Evolutionary conservation across 2,329 filamentous ascomycete species (phyloP).

Genomic region (Escovopsis sp.): DNA sequence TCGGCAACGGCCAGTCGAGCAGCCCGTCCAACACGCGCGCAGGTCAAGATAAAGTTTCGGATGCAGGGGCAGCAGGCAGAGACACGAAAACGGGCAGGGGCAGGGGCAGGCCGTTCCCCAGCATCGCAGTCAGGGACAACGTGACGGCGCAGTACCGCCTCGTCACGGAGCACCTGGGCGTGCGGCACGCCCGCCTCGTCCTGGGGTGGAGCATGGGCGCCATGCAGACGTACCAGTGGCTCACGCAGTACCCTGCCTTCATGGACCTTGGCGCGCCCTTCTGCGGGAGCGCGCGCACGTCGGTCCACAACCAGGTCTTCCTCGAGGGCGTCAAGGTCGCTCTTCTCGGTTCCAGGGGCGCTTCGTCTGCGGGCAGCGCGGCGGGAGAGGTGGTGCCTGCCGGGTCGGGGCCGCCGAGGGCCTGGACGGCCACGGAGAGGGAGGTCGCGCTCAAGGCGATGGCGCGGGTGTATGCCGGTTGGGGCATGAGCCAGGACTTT

Average conservation of each 20-base stretch:
- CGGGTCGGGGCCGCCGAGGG: conserved; percentile 3
- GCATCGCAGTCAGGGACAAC: conserved; percentile 33
- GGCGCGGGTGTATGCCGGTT: conserved; percentile 63
- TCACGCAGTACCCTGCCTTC: conserved; percentile 33
- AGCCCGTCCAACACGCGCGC: conserved; percentile 33
- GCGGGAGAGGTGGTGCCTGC: conserved; percentile 14
- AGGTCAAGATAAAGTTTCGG: neutral
- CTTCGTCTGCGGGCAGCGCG: conserved; percentile 35
- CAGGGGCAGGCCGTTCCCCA: conserved; percentile 24
- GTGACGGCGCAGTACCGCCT: conserved; percentile 32
- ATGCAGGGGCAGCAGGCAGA: too few relatives aligned
- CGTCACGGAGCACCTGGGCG: conserved; percentile 25
- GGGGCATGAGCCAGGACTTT: conserved; percentile 68
- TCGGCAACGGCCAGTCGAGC: conserved; percentile 39
- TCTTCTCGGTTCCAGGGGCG: conserved; percentile 24
- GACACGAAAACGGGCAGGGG: too few relatives aligned
- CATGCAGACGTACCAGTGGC: conserved; percentile 37
- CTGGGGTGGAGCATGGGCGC: conserved; percentile 45
- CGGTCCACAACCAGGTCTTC: conserved; percentile 38
- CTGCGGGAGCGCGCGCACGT: conserved; percentile 35
- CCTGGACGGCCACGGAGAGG: conserved; percentile 28
- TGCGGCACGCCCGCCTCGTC: conserved; percentile 29
- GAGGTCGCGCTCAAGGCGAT: conserved; percentile 47
- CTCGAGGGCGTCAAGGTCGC: conserved; percentile 38
- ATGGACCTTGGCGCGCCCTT: conserved; percentile 31